A percentile compares a stretch with the other conserved stretches of the same genome.
Evolutionary conservation across 73 alveolate genomes (phyloP).

Genomic region (Paramecium tetraurelia): DNA sequence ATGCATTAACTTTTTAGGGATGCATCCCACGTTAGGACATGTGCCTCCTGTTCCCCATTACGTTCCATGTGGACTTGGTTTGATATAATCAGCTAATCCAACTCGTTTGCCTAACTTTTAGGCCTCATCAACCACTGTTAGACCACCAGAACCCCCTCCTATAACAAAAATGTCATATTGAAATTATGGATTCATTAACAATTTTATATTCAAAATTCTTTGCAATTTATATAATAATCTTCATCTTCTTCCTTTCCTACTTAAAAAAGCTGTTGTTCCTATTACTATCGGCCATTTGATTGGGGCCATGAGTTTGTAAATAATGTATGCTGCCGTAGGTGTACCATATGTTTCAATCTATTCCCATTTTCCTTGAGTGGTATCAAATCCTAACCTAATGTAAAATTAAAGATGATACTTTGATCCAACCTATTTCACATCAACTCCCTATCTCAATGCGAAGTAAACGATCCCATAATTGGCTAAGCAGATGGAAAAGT

Average conservation of each 20-base stretch:
- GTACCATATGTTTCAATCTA: conserved; percentile 5
- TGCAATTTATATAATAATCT: background rate
- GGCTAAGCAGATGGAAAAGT: background rate
- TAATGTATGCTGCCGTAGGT: background rate
- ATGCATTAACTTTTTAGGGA: conserved; percentile 97
- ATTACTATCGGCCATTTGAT: background rate
- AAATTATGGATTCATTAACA: conserved; percentile 60
- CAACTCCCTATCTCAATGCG: background rate
- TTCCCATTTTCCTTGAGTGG: background rate
- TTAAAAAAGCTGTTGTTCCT: background rate
- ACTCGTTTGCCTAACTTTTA: conserved; percentile 77
- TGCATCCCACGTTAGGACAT: conserved; percentile 99
- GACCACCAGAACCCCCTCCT: conserved; percentile 98
- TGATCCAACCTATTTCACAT: background rate
- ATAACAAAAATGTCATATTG: conserved; percentile 82
- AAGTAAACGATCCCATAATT: background rate
- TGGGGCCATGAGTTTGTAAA: conserved; percentile 16
- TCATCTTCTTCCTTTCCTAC: background rate
- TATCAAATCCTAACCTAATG: background rate
- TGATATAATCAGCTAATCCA: conserved; percentile 85
- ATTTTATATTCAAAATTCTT: conserved; percentile 50
- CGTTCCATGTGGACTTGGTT: conserved; percentile 97
- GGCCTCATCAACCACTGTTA: conserved; percentile 89
- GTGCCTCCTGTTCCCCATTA: conserved; percentile 99
- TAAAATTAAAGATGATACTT: background rate